Base-by-base conservation (phyloP, 805 yeast genomes). In the Clavispora santaluciae region DNA sequence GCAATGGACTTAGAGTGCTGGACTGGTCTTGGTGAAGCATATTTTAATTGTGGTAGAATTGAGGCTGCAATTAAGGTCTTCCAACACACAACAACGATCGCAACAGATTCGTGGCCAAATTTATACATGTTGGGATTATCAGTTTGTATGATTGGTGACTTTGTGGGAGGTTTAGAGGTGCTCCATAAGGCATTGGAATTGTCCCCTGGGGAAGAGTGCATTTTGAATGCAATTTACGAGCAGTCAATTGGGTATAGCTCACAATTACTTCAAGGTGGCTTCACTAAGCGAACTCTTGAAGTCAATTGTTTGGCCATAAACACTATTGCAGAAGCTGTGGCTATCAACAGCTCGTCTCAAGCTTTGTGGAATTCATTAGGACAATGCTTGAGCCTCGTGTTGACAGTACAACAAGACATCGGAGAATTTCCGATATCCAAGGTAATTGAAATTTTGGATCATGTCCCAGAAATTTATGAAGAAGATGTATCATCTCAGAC, bases 11-110 rank as follows among this genome's bases (percentile, higher is more conserved):
- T 76, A 1, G 83, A 86, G 48, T 83, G 95, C 2, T 91, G 98
- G 97, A 70, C 85, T 22, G 96, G 96, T 1, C 67, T 93, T n/a
- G 99, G 99, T n/a, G 98, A 93, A 59, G 91, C 96, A 0, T 93
- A 93, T 59, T 69, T 75, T 40, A 76, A 80, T 20, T 79, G 93
- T 59, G 99, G 99, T 2, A 73, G 96, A 45, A 67, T 83, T 33
- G 90, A 86, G 41, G 95, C 98, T 2, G 87, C 96, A 0, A 70
- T 76, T 8, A 89, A 86, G 59, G 97, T 93, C 1, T 85, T 89
- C 52, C 70, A 68, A 22, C 80, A 79, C 43, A 87, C 90, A 0
- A 54, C 78, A 34, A 70, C 70, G 28, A 50, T 83, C 5, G 75
- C 77, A 23, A 72, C 76, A 0, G 61, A 64, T 1, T 74, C 77